Evolutionary conservation across 768 basidiomycete species (phyloP).

Genomic region (Pulveroboletus sp.): DNA sequence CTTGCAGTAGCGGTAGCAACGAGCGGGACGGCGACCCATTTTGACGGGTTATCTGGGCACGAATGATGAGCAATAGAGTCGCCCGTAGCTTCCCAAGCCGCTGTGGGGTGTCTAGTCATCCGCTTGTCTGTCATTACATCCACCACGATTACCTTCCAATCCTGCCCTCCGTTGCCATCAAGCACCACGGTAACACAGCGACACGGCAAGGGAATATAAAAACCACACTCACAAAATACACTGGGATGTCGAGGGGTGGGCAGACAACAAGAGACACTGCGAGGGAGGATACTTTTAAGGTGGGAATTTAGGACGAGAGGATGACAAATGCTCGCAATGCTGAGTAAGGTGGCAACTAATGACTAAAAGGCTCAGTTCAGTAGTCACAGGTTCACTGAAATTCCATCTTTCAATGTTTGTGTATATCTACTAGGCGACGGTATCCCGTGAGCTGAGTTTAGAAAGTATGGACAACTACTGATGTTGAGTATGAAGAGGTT

Average conservation of each 20-base stretch:
- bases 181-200: not conserved
- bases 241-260: conserved; percentile 7
- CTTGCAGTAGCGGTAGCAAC: conserved; percentile 99
- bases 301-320: conserved; percentile 9
- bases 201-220: not conserved
- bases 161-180: not conserved
- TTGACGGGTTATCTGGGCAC: conserved; percentile 13
- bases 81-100: not conserved
- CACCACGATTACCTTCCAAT: not conserved
- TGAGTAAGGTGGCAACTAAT: conserved; percentile 14
- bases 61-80: conserved; percentile 4
- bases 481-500: too few species aligned
- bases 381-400: too few species aligned
- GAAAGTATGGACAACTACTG: too few species aligned
- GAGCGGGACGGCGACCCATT: conserved; percentile 97
- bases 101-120: conserved; percentile 5
- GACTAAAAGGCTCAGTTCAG: not conserved
- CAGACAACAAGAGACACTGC: not conserved
- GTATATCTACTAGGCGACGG: too few species aligned
- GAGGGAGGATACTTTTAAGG: conserved; percentile 15
- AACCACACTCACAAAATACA: conserved; percentile 21
- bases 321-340: conserved; percentile 17
- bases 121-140: conserved; percentile 9
- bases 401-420: too few species aligned
- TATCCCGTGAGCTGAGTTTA: too few species aligned